Percentiles rank a stretch among this genome's conserved stretches.
Conservation (phyloP, 2,329 filamentous ascomycete genomes). For the Aurifilum marmelostoma region DNA sequence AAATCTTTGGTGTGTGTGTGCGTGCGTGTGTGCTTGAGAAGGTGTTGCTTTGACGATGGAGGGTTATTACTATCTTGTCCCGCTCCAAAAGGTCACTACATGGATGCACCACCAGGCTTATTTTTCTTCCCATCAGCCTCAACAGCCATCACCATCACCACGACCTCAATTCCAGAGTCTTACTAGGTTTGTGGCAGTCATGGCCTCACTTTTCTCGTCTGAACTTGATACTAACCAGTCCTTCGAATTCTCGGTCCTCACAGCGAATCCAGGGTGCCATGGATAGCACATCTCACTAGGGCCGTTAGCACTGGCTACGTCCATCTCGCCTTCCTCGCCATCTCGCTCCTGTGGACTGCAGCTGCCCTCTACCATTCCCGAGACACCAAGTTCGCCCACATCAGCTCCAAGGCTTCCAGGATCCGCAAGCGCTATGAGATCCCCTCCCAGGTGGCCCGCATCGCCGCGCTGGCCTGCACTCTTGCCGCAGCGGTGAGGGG, state of each 20-base stretch:
- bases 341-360: conserved; percentile 25
- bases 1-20: too few relatives aligned
- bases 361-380: conserved; percentile 12
- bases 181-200: background rate
- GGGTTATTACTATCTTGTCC: conserved; percentile 5
- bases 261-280: conserved; percentile 22
- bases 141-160: background rate
- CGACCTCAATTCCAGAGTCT: background rate
- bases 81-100: conserved; percentile 6
- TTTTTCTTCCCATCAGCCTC: background rate
- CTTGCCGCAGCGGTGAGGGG: conserved; percentile 17
- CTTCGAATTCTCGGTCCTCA: background rate
- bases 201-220: background rate
- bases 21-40: background rate
- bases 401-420: conserved; percentile 18
- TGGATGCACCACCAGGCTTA: conserved; percentile 15
- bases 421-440: conserved; percentile 27
- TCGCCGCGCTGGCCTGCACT: conserved; percentile 21
- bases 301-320: conserved; percentile 18
- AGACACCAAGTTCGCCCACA: conserved; percentile 1
- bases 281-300: conserved; percentile 17
- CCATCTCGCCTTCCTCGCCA: conserved; percentile 18
- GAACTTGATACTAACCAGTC: conserved; percentile 2
- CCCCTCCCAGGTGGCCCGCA: conserved; percentile 21
- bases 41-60: conserved; percentile 11